Evolutionary conservation across 164 flowering plant species (phyloP), one percentile per base, ranked within the genome.

Genomic region (Magnolia officinalis): DNA sequence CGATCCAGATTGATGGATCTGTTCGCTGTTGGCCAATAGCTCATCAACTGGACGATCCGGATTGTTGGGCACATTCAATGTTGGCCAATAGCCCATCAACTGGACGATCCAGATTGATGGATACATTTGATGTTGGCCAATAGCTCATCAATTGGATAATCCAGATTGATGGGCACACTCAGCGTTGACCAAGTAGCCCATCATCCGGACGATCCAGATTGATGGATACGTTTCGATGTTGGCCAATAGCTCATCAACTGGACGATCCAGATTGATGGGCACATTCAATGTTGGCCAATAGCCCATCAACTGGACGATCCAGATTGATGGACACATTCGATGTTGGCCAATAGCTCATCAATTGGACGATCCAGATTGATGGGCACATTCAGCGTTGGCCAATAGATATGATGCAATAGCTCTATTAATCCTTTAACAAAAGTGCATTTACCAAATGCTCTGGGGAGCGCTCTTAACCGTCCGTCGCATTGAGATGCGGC

Each of bases 401-500:
- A 37, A 37, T 37, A 37, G 45, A 37, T 37, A 37, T 37, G 45
- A 2, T 37, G 4, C 45, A 37, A 37, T 37, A 37, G 45, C 6
- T 37, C 45, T 37, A 37, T 37, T 37, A 37, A 37, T 37, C 45
- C 45, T 37, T 37, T 37, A 18, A 19, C 67, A 20, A 5, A 26
- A 64, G 13, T 24, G 45, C 13, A 55, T 19, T 66, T 82, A 86
- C 88, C 88, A 86, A n/a, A 86, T 86, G 84, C 88, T 86, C 20
- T 78, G 78, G 5, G 88, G 83, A 61, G 78, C 77, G 45, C 85
- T 86, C 63, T 67, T 84, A 26, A 84, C 84, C 29, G 88, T 84
- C 20, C 88, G 78, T 20, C 88, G 83, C 85, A 84, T 84, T 80
- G 79, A 72, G 84, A 82, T 9, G 61, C 85, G 84, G 76, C 84